Base-by-base conservation (phyloP, 495 filamentous ascomycete species). In the Cercophora samala region DNA sequence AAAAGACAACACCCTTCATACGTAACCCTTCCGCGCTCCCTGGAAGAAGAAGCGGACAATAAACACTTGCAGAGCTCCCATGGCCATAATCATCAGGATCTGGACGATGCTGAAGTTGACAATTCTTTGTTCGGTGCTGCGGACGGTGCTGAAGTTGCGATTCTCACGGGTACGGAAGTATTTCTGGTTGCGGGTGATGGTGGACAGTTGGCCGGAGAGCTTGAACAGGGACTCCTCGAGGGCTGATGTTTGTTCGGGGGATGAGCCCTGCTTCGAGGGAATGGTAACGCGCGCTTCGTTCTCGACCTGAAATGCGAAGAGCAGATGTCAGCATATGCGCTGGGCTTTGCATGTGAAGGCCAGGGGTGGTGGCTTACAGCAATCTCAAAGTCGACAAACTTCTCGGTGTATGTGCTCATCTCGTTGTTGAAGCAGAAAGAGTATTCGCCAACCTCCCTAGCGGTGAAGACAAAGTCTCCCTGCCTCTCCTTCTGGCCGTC, bases 161-260 rank as follows among this genome's bases (percentile, higher is more conserved):
- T 99, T 98, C 83, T 99, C 96, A 68, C 96, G 88, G 2, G 96
- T 99, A 37, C 96, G 91, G 89, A 99, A 99, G 81, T 98, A 98
- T 76, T 98, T 98, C 76, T 99, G 96, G 82, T 97, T 97, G 59
- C 96, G 89, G 19, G 91, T 92, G 75, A 99, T 94, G 64, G 94
- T 97, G n/a, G 93, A 96, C 51, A 99, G 81, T 74, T 96, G 92
- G 62, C 91, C 88, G 5, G 94, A 97, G 62, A 99, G 82, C 81
- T 97, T 97, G 84, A 92, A 91, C 75, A 98, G 91, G 13, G 93
- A 96, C 81, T 99, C 96, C 75, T 98, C 95, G 42, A 99, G 86
- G 9, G 87, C 89, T 59, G 88, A 87, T 15, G 94, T 93, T 75
- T 99, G 96, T 78, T 99, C 96, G 54, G 94, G 91, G 64, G 88